phyloP scores from a whole-genome alignment of 495 filamentous ascomycete genomes.

The Trichoderma reesei region DNA sequence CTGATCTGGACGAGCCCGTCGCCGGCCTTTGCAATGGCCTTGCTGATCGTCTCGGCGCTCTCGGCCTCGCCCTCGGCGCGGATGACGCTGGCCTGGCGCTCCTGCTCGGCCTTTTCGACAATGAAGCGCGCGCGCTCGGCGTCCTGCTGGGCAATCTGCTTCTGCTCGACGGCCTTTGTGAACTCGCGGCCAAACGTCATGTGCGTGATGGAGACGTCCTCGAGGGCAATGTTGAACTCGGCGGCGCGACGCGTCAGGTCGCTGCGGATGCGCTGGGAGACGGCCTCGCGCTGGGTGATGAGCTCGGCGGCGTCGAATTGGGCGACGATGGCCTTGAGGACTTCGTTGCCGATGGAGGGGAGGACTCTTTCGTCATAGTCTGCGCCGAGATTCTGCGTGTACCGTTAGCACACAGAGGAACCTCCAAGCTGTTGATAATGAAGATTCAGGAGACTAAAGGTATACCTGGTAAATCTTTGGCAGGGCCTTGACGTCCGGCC shows the following conservation, averaged over 20 bases:
- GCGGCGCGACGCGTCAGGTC: constrained; percentile 92
- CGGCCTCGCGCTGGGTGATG: constrained; percentile 96
- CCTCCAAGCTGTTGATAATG: neutral
- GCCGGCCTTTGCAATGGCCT: constrained; percentile 82
- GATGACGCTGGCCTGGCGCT: constrained; percentile 96
- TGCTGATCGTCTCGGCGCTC: constrained; percentile 87
- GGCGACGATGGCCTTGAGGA: constrained; percentile 97
- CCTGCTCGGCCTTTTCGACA: constrained; percentile 98
- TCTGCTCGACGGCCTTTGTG: constrained; percentile 97
- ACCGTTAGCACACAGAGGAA: neutral
- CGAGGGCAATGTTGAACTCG: constrained; percentile 98
- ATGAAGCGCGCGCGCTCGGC: constrained; percentile 95
- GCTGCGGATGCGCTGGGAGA: constrained; percentile 86
- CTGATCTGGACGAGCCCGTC: constrained; percentile 91
- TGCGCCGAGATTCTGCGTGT: constrained; percentile 59
- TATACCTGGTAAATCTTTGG: constrained; percentile 97
- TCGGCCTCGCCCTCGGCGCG: constrained; percentile 95
- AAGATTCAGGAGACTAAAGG: neutral
- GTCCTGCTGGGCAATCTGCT: constrained; percentile 99
- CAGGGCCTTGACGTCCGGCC: constrained; percentile 83
- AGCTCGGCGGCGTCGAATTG: constrained; percentile 99
- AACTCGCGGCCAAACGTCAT: constrained; percentile 99
- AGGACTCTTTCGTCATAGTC: constrained; percentile 99
- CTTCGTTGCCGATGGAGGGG: constrained; percentile 99
- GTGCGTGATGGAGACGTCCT: constrained; percentile 99